Conservation (phyloP, 2,329 filamentous ascomycete genomes). For the Stachybotrys echinatus region DNA sequence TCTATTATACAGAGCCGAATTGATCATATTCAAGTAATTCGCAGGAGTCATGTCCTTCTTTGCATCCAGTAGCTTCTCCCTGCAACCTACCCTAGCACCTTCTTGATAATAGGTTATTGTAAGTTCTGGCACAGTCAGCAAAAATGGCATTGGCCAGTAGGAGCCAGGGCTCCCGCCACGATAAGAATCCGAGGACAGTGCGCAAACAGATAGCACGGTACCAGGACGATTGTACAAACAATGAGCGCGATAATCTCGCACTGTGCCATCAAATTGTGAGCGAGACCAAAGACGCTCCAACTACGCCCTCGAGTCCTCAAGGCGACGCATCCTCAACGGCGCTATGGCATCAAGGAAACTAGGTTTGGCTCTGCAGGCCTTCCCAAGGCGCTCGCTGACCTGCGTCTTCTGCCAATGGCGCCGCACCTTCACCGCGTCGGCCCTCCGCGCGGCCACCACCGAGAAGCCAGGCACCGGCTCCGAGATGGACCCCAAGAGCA, state of each 20-base stretch:
- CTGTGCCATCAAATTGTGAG: not conserved
- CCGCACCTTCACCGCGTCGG: constrained; percentile 40
- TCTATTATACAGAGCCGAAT: too few species aligned
- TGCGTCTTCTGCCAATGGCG: constrained; percentile 50
- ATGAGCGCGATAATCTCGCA: not conserved
- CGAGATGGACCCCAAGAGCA: constrained; percentile 30
- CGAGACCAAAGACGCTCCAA: too few species aligned
- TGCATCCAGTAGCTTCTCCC: too few species aligned
- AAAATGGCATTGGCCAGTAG: too few species aligned
- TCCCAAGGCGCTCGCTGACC: constrained; percentile 27
- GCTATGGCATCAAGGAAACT: constrained; percentile 26
- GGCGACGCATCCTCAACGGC: too few species aligned
- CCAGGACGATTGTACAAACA: not conserved
- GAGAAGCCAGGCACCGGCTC: constrained; percentile 29
- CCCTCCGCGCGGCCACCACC: constrained; percentile 20
- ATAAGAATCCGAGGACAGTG: not conserved
- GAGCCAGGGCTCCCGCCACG: too few species aligned
- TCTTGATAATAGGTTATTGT: too few species aligned
- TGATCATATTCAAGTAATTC: too few species aligned
- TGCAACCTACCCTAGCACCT: too few species aligned
- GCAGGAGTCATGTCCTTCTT: too few species aligned
- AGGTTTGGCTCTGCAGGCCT: constrained; percentile 19
- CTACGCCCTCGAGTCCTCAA: too few species aligned
- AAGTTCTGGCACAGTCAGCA: too few species aligned
- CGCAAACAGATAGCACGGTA: not conserved